Evolutionary conservation across 257 asterid genomes (phyloP), one percentile per base, ranked within the genome.

Genomic region (Misopates orontium): DNA sequence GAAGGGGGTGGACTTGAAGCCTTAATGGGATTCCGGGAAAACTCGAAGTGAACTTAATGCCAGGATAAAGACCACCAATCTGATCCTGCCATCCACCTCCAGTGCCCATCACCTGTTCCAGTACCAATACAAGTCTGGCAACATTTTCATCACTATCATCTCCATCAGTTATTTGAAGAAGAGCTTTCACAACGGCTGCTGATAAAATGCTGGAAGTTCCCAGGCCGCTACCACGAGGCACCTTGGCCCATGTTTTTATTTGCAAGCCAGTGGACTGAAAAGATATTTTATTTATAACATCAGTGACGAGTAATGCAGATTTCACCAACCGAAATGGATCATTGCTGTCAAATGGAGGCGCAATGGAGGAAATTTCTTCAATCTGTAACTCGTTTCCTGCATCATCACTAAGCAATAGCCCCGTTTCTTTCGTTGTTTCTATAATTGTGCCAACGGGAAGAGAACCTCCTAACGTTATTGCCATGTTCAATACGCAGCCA

Each of bases 51-150:
- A 80, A 94, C 71, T 90, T 90, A 50, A 94, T 85, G 75, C 99
- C 95, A 12, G 97, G 95, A 78, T 94, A 94, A 44, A 94, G 85
- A 52, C 97, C 99, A 13, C 99, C 99, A 23, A 90, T 86, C 69
- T 93, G 97, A 80, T 93, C 99, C 78, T 90, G 99, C 95, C 99
- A 94, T 28, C 97, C 96, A 67, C 99, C 99, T 54, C 97, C 99
- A 5, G 99, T 94, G 60, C 96, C 96, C 96, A 90, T 88, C 24
- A 88, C 87, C 81, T 94, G 99, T 73, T 94, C 99, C 76, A 85
- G 75, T 50, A 90, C 92, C 66, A 94, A 71, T 17, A 90, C 97
- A 44, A 94, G 96, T 63, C 95, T 79, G 23, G 99, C 73, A n/a
- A 94, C 88, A 73, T 86, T 90, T 79, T 82, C 96, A 42, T 86